Base-by-base conservation (phyloP, 1,284 basidiomycete species). In the Phylloboletellus chloephorus region DNA sequence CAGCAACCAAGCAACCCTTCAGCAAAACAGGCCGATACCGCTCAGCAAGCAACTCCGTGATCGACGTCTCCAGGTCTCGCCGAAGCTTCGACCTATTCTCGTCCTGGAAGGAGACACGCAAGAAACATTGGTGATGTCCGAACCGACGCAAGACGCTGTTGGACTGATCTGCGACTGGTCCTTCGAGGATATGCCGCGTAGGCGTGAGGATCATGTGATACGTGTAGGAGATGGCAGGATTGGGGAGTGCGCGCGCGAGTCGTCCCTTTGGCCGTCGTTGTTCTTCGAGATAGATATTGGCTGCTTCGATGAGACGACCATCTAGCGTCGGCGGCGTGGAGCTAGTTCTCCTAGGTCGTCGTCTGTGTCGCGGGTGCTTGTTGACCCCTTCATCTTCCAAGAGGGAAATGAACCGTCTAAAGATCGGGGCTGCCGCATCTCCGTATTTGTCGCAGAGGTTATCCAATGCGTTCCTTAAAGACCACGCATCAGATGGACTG, bases 61-160 rank as follows among this genome's bases (percentile, higher is more conserved):
- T 71, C 34, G 76, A 71, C 6, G 72, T 53, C 2, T 69, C 72
- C 3, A 65, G 54, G 49, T 79, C 72, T 40, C 69, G 70, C 29
- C 73, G 68, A 46, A 72, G 69, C 37, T 69, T 65, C 0, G 73
- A 65, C 12, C 69, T 53, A 32, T 69, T 73, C 50, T 85, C 82
- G 28, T 86, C 82, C 29, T 71, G 67, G 51, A 85, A 82, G 10
- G 67, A 68, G 19, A 86, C 78, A 1, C 83, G 76, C 17, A 85
- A 51, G 57, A 85, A 86, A 35, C 62, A 68, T 22, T 77, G 69
- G 34, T 70, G 61, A 37, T 74, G 60, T 17, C 58, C 51, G 46
- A 76, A 79, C 15, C 55, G 60, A 16, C 78, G 68, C 37, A 79
- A 62, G 23, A 83, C 69, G n/a, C 78, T 67, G 46, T 82, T 84